Conservation (phyloP, 306 rosid species). For the Morella rubra region DNA sequence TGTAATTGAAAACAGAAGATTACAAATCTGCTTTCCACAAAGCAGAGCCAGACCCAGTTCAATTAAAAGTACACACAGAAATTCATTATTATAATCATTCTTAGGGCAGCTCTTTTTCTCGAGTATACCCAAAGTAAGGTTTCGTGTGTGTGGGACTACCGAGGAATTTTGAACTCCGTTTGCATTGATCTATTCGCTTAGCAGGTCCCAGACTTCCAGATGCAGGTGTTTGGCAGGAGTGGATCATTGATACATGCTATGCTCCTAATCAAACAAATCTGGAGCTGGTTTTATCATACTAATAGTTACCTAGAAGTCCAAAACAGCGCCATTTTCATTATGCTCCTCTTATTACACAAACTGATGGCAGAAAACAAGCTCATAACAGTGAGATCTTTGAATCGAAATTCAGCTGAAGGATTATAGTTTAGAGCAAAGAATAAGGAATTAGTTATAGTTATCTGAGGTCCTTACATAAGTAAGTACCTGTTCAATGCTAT, state of each 20-base stretch:
- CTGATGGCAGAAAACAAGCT: too few relatives aligned
- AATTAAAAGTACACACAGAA: not conserved
- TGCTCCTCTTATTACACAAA: not conserved
- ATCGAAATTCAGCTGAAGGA: not conserved
- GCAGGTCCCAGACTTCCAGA: not conserved
- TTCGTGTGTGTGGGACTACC: not conserved
- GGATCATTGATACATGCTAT: not conserved
- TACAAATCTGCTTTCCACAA: not conserved
- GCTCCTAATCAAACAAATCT: not conserved
- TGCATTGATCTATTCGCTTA: not conserved
- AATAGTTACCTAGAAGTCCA: not conserved
- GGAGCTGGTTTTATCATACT: not conserved
- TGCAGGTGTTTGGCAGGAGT: not conserved
- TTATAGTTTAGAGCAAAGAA: not conserved
- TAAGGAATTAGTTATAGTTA: not conserved
- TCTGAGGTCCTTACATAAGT: not conserved
- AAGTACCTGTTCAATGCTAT: not conserved
- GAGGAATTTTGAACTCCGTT: not conserved
- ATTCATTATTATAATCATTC: not conserved
- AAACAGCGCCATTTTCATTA: not conserved
- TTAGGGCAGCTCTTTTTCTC: not conserved
- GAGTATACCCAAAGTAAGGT: not conserved
- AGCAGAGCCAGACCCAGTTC: not conserved
- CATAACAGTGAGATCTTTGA: too few relatives aligned
- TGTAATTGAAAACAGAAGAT: slow-evolving; percentile 24